These are phyloP conservation scores for Panaeolus cyanescens DNA, from an alignment of 768 basidiomycete species.

Conservation along the genomic window DNA sequence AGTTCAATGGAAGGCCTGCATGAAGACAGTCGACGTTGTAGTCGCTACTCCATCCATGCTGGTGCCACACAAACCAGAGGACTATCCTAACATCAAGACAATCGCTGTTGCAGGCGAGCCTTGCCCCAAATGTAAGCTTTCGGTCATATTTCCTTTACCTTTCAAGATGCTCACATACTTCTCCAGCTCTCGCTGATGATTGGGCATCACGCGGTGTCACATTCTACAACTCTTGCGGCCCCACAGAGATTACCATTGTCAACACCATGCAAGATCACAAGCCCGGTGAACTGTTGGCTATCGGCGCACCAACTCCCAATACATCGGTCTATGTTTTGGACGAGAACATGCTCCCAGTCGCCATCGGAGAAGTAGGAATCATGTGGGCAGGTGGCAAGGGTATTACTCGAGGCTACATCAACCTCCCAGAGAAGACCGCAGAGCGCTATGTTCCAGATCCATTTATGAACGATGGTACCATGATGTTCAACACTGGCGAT, in stretches of 20 bases:
- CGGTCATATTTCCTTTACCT: not conserved
- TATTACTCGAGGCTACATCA: slow-evolving; percentile 27
- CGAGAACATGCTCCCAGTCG: slow-evolving; percentile 6
- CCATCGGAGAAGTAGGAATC: slow-evolving; percentile 18
- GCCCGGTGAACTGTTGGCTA: slow-evolving; percentile 39
- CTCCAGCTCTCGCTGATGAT: slow-evolving; percentile 36
- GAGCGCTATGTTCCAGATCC: slow-evolving; percentile 45
- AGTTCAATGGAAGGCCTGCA: slow-evolving; percentile 49
- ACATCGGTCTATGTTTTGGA: slow-evolving; percentile 40
- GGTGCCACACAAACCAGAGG: slow-evolving; percentile 45
- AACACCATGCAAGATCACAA: slow-evolving; percentile 52
- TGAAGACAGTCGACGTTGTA: slow-evolving; percentile 52
- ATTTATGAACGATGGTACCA: slow-evolving; percentile 32
- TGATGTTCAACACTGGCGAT: slow-evolving; percentile 56
- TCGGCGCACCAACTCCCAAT: slow-evolving; percentile 54
- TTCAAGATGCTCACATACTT: not conserved
- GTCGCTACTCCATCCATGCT: slow-evolving; percentile 58
- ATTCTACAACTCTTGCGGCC: slow-evolving; percentile 56
- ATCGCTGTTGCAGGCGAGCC: slow-evolving; percentile 57
- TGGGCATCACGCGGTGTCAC: slow-evolving; percentile 40
- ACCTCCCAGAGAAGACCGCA: slow-evolving; percentile 32
- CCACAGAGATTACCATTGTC: slow-evolving; percentile 57
- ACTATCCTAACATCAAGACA: slow-evolving; percentile 50
- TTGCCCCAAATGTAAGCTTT: slow-evolving; percentile 45
- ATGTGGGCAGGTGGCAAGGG: slow-evolving; percentile 51